Evolutionary conservation across 129 eudicot species (phyloP), one percentile per base, ranked within the genome.

Genomic region (Gnaphalium uliginosum): DNA sequence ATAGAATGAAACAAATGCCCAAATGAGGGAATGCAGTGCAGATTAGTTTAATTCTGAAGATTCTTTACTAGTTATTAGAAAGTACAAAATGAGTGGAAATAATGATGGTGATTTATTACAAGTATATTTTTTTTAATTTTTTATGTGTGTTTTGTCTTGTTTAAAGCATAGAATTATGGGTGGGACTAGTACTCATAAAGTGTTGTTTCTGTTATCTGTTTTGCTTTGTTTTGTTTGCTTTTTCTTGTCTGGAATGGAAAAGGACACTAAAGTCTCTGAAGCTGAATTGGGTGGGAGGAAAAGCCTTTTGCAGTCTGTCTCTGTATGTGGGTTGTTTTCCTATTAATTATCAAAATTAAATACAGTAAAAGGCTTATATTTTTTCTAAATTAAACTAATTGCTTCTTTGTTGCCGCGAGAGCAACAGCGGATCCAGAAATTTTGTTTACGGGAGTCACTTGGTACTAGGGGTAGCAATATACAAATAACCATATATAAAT

Each of bases 221-320:
- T 67, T 79, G 8, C 27, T 61, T 26, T 61, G 6, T 68, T 54
- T 18, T 54, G 23, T 56, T 56, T 56, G 61, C n/a, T 14, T 46
- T 46, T 77, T 57, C 76, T 33, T 79, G 78, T 72, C 77, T 79
- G 15, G 73, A 64, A 53, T 72, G 78, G 75, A 79, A 72, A 72
- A 79, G 57, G 73, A 79, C 78, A 63, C 46, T 79, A 72, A 72
- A 79, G 82, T 50, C 18, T 5, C n/a, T 41, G n/a, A 48, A 22
- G 35, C 26, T 50, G 66, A 64, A 62, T 71, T 78, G 71, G 66
- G 76, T 78, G 68, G 74, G 74, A 67, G 71, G 54, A 24, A 69
- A 24, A 78, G 33, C 9, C 68, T 58, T 66, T 76, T 56, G 77
- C 68, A 72, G 33, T 61, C 67, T 61, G 10, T 23, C 65, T n/a